Base-by-base conservation (phyloP, 805 yeast species). In the Wickerhamomyces chambardii region DNA sequence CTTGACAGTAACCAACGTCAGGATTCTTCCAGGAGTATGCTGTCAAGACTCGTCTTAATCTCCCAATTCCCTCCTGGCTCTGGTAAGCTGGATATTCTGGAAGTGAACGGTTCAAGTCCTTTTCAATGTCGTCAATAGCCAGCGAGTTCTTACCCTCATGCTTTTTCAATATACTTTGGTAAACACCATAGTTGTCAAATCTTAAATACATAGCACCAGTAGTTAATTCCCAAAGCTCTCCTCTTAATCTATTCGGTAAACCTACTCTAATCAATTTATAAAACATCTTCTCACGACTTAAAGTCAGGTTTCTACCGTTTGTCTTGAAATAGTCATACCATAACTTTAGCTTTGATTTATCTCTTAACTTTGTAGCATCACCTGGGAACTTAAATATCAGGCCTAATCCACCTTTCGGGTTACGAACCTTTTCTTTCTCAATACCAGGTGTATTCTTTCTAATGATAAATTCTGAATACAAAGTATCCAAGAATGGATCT, bases 41-140 rank as follows among this genome's bases (percentile, higher is more conserved):
- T 0, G 94, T 82, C 39, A 92, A 67, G 1, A 92, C 97, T 41
- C 95, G 70, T 41, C 98, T 69, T 32, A 92, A 67, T 36, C 95
- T 66, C 33, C 68, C 73, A 30, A 92, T 89, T 6, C 99, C 98
- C 49, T 84, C 94, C 5, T 70, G 70, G 8, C 70, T 69, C 55
- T 92, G 97, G 51, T 87, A 92, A 0, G 96, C 98, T 3, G 92
- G 81, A 55, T 90, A 92, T 56, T 92, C 98, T 0, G 99, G 99
- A 34, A 92, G 59, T 0, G 97, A 89, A 38, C 99, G 69, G 53
- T 90, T 87, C 48, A 92, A 69, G 59, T 92, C 99, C 55, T 94
- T 92, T 53, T 89, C 97, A 41, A 92, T 92, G 51, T 92, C 99
- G 43, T 92, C 98, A 28, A 89, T 80, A 1, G 98, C 97, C 33